These are phyloP conservation scores for Thinopyrum obtusiflorum DNA, from an alignment of 202 grass and related monocot genomes.

Conservation along the genomic window DNA sequence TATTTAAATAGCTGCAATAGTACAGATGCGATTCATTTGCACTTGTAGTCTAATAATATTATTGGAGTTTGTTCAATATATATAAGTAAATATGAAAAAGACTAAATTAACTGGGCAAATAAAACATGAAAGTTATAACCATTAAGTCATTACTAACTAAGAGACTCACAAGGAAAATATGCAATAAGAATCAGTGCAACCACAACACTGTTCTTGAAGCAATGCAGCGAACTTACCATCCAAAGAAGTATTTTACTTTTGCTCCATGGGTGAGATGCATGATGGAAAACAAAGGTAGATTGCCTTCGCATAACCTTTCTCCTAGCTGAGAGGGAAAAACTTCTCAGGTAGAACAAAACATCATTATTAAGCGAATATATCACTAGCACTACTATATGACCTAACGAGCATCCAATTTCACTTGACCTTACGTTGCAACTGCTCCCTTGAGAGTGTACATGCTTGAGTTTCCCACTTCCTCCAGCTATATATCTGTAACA, in stretches of 20 bases:
- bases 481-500: conserved; percentile 89
- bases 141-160: neutral
- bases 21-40: neutral
- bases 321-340: conserved; percentile 45
- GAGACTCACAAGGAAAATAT: neutral
- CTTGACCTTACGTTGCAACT: conserved; percentile 73
- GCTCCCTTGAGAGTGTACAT: conserved; percentile 50
- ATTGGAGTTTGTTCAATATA: neutral
- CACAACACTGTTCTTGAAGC: neutral
- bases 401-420: neutral
- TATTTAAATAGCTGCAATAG: neutral
- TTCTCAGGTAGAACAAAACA: neutral
- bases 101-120: neutral
- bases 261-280: conserved; percentile 97
- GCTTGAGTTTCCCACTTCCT: conserved; percentile 86
- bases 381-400: neutral
- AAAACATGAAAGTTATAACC: neutral
- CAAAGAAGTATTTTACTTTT: conserved; percentile 93
- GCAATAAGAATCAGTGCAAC: conserved; percentile 17
- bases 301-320: conserved; percentile 83
- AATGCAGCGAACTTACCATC: conserved; percentile 57
- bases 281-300: conserved; percentile 89
- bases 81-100: neutral
- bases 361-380: neutral
- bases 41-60: conserved; percentile 1